Percentiles rank a stretch among this genome's conserved stretches.
These are phyloP conservation scores for Collybiopsis luxurians DNA, from an alignment of 768 basidiomycete genomes.

Conservation along the genomic window DNA sequence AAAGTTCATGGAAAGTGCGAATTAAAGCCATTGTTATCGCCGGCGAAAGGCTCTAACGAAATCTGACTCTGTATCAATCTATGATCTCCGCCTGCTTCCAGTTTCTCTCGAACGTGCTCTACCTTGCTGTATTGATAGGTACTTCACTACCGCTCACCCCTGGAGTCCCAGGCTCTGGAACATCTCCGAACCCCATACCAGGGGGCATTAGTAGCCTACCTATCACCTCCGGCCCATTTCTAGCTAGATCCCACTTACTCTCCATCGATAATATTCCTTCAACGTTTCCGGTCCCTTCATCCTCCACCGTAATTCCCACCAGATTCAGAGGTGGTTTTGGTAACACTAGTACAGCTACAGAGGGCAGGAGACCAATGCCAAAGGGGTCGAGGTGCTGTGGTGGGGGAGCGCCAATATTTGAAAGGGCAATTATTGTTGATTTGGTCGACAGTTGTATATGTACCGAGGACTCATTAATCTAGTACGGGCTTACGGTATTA, in stretches of 20 bases:
- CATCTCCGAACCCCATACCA: slow-evolving; percentile 33
- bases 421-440: too few relatives aligned
- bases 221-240: slow-evolving; percentile 65
- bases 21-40: too few relatives aligned
- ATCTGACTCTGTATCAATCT: slow-evolving; percentile 58
- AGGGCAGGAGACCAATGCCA: slow-evolving; percentile 42
- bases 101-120: slow-evolving; percentile 73
- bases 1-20: slow-evolving; percentile 72
- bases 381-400: slow-evolving; percentile 49
- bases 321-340: slow-evolving; percentile 21
- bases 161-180: slow-evolving; percentile 29
- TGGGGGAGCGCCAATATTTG: slow-evolving; percentile 10
- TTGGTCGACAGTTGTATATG: too few relatives aligned
- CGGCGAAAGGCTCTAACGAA: too few relatives aligned
- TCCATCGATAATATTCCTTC: slow-evolving; percentile 86
- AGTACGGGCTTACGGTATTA: too few relatives aligned
- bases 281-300: slow-evolving; percentile 75
- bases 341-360: slow-evolving; percentile 23
- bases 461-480: too few relatives aligned
- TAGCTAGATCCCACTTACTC: slow-evolving; percentile 83
- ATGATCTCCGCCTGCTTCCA: slow-evolving; percentile 71
- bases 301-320: slow-evolving; percentile 45
- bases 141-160: slow-evolving; percentile 80
- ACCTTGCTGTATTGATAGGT: slow-evolving; percentile 68
- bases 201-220: slow-evolving; percentile 44